Base-by-base conservation (phyloP, 2,329 filamentous ascomycete species). In the Chrysoporthe cubensis region DNA sequence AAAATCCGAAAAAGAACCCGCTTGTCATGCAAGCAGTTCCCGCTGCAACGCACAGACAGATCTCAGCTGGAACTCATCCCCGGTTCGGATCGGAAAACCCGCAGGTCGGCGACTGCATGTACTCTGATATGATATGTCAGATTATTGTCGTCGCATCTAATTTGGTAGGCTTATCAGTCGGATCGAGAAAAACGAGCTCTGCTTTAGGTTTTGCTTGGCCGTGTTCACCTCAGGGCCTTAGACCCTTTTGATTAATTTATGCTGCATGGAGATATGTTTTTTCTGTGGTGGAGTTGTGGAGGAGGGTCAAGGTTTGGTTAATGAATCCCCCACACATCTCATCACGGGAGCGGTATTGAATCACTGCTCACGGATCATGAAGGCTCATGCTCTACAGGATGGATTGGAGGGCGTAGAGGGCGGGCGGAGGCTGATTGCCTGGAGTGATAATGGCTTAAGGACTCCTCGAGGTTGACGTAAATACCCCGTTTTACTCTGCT, bases 41-140 rank as follows among this genome's bases (percentile, higher is more conserved):
- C 50, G 21, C 50, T 34, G 32, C 50, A 32, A 6, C 50, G 26
- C 50, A 54, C 26, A 54, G 50, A 54, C 50, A 54, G 50, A 54
- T 54, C 50, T 54, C 26, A 54, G 50, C 21, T 54, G 26, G 26
- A 21, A 26, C 32, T 54, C 50, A 54, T 54, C 50, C 50, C 50
- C 50, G 50, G 21, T 16, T 54, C 26, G 21, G 50, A 21, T 54
- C 50, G 50, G 21, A 54, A 54, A 54, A 21, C 50, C 50, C 50
- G 26, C 21, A 54, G 50, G 50, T 54, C 50, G 50, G 50, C 50
- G 50, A 54, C 50, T 34, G 50, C 50, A 52, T 52, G 21, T 52
- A 13, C 32, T 52, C 50, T 34, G 13, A 34, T 7, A 34, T 34
- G 50, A 54, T 26, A 54, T 21, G 26, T 54, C 50, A 54, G 13